A percentile compares a stretch with the other conserved stretches of the same genome.
phyloP scores from a whole-genome alignment of 257 asterid species.

The Coffea eugenioides region DNA sequence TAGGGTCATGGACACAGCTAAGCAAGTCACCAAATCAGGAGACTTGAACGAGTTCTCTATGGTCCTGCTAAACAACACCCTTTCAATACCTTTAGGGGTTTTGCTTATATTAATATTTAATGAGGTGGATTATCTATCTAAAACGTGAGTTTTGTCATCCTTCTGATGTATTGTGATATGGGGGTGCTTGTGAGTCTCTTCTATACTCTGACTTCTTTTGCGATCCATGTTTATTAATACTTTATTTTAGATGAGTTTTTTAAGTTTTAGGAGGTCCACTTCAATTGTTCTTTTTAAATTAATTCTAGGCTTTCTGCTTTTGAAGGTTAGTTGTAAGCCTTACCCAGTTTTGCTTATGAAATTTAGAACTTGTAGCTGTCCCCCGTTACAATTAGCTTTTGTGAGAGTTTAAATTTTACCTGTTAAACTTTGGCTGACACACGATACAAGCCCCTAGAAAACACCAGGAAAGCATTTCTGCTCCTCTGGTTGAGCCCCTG shows the following conservation, averaged over 20 bases:
- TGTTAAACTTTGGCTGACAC: not conserved
- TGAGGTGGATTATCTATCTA: constrained; percentile 75
- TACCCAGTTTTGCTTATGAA: not conserved
- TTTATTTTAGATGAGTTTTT: not conserved
- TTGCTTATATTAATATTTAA: constrained; percentile 63
- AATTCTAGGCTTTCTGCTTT: not conserved
- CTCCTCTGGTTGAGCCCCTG: not conserved
- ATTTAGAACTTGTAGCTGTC: not conserved
- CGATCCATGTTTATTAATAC: not conserved
- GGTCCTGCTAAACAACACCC: constrained; percentile 90
- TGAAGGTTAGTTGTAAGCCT: not conserved
- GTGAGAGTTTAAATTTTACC: not conserved
- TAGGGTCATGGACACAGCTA: constrained; percentile 93
- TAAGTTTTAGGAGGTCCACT: not conserved
- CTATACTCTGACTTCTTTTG: not conserved
- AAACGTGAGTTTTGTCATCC: constrained; percentile 60
- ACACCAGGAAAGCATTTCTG: not conserved
- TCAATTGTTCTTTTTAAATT: not conserved
- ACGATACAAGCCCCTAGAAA: too few relatives aligned
- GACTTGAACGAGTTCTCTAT: constrained; percentile 83
- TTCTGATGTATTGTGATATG: not conserved
- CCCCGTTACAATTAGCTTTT: not conserved
- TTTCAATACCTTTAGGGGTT: constrained; percentile 78
- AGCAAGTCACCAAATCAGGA: constrained; percentile 86
- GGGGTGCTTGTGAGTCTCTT: not conserved